Evolutionary conservation across 2,329 filamentous ascomycete species (phyloP).

Genomic region (Metarhizium guizhouense): DNA sequence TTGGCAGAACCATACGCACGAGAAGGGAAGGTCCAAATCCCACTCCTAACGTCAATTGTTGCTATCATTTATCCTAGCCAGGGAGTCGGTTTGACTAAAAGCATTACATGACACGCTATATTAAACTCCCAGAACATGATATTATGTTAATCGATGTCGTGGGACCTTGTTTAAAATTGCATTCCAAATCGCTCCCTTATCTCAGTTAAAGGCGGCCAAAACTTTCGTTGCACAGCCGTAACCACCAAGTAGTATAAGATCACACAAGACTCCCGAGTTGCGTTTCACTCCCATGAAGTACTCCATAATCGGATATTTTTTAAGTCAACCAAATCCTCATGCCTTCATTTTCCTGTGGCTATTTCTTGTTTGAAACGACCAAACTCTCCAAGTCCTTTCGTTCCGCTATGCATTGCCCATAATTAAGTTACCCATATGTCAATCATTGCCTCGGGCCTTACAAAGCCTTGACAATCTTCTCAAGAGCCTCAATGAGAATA

Average conservation of each 20-base stretch:
- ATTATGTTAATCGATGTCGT: no score
- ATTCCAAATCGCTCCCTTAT: no score
- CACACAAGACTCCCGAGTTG: background rate
- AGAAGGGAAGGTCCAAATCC: background rate
- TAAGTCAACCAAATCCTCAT: background rate
- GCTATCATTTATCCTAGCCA: background rate
- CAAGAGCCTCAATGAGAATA: constrained; percentile 67
- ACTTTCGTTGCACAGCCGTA: background rate
- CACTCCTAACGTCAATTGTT: background rate
- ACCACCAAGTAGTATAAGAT: background rate
- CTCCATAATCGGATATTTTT: background rate
- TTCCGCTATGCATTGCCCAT: background rate
- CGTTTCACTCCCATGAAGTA: background rate
- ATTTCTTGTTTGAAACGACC: background rate
- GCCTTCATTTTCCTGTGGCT: background rate
- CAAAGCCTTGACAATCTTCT: constrained; percentile 56
- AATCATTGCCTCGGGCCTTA: constrained; percentile 4
- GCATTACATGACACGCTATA: background rate
- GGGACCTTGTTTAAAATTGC: no score
- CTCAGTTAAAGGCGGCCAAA: no score
- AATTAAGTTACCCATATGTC: background rate
- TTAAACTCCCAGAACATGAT: background rate
- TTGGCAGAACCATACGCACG: background rate
- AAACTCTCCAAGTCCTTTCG: background rate
- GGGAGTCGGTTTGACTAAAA: background rate